Base-by-base conservation (phyloP, 2,329 filamentous ascomycete genomes). In the Hypocrella siamensis region DNA sequence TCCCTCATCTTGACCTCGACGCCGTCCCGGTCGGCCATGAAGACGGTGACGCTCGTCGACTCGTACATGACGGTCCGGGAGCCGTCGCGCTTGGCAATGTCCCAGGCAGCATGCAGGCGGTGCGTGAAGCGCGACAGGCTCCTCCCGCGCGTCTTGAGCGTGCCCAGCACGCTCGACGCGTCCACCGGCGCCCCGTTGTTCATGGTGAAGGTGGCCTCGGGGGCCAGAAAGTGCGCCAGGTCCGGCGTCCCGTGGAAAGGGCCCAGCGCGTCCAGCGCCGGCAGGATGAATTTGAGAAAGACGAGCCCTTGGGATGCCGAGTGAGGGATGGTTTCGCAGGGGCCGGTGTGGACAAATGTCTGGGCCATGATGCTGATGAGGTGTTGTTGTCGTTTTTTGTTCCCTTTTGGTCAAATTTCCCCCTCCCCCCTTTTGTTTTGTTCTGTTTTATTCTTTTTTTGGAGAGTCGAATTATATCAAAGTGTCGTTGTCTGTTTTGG, bases 221-320 rank as follows among this genome's bases (percentile, higher is more conserved):
- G 36, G 9, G 36, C 34, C 15, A 40, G 32, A 22, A 22, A 31
- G 19, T 28, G 17, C 12, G 28, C 30, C 6, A 31, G 33, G 11
- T 19, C 25, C 6, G 31, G 31, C 7, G 26, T 4, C 21, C 19
- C 31, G 24, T 31, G 31, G 25, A 38, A 36, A 14, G 38, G 35
- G 15, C 32, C 34, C 10, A 40, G 33, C 6, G 35, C 32, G 30
- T 40, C 38, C 17, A 38, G 36, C 4, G 35, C 34, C n/a, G 38
- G 38, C 7, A 38, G 31, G 17, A 40, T 29, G 14, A 17, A 19
- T 16, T 35, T 34, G 26, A 40, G 34, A 17, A 40, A 40, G 25
- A 38, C 31, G n/a, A 40, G 30, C 8, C 38, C 38, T 2, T 33
- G 36, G 1, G 38, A 38, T 3, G 38, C 31, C 12, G 16, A 14